Percentiles rank a stretch among this genome's conserved stretches.
Evolutionary conservation across 2,329 filamentous ascomycete species (phyloP).

Genomic region (Cordyceps militaris): DNA sequence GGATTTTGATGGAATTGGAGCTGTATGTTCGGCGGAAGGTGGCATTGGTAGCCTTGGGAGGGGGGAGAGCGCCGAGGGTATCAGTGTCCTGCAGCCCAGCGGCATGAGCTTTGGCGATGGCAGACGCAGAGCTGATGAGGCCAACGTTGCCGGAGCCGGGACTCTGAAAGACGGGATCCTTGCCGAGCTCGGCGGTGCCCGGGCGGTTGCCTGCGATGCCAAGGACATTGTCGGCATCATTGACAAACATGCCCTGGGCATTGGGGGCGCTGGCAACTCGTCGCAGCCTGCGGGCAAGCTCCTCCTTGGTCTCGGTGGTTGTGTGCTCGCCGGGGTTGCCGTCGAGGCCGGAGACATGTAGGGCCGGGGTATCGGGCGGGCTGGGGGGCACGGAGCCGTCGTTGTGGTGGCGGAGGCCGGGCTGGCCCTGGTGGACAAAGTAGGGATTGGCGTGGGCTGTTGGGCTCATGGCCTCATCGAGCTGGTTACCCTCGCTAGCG

Average conservation of each 20-base stretch:
- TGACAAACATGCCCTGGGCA: conserved; percentile 81
- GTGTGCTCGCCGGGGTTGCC: conserved; percentile 59
- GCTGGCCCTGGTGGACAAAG: conserved; percentile 92
- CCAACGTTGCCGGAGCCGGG: conserved; percentile 37
- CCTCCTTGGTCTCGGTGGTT: conserved; percentile 79
- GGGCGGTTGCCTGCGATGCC: conserved; percentile 59
- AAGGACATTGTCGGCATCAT: conserved; percentile 22
- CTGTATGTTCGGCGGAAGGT: conserved; percentile 94
- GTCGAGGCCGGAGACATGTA: conserved; percentile 64
- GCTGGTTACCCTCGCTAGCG: conserved; percentile 82
- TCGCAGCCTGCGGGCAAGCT: conserved; percentile 84
- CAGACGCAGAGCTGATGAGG: conserved; percentile 27
- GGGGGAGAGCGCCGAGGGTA: conserved; percentile 54
- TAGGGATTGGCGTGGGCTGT: conserved; percentile 95
- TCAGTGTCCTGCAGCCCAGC: conserved; percentile 40
- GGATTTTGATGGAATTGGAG: conserved; percentile 97
- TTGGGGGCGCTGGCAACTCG: conserved; percentile 95
- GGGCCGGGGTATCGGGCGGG: conserved; percentile 79
- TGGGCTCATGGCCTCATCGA: conserved; percentile 84
- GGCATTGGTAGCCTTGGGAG: conserved; percentile 54
- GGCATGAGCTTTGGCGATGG: conserved; percentile 25
- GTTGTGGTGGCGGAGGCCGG: conserved; percentile 88
- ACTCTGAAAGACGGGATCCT: conserved; percentile 60
- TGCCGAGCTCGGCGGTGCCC: conserved; percentile 77
- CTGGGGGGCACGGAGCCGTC: conserved; percentile 88